Conservation (phyloP, 306 rosid species). For the Lithocarpus polystachyus region DNA sequence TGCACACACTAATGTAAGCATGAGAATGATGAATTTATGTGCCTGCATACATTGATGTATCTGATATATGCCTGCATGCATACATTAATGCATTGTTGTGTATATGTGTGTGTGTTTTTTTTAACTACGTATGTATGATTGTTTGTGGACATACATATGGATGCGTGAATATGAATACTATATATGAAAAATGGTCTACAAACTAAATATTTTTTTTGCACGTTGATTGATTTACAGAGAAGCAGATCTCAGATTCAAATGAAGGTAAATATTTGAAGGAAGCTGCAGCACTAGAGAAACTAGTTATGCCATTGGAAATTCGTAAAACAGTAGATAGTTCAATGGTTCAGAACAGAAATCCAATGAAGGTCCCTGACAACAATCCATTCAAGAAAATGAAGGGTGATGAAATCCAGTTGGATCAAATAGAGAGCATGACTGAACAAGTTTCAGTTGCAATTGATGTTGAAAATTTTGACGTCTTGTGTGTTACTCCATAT, state of each 20-base stretch:
- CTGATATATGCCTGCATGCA: not conserved
- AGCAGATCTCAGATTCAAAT: constrained; percentile 18
- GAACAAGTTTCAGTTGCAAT: constrained; percentile 27
- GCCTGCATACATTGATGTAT: not conserved
- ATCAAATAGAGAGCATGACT: constrained; percentile 20
- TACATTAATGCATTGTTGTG: too few species aligned
- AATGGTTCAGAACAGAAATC: constrained; percentile 2
- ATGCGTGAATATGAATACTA: not conserved
- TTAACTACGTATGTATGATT: not conserved
- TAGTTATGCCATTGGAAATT: constrained; percentile 42
- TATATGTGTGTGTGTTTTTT: too few species aligned
- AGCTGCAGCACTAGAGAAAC: constrained; percentile 54
- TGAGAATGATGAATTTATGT: not conserved
- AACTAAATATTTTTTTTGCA: not conserved
- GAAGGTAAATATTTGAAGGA: constrained; percentile 39
- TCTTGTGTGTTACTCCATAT: constrained; percentile 25
- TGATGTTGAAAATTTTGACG: constrained; percentile 34
- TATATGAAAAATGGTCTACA: not conserved
- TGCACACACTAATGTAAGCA: not conserved
- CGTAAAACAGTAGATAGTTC: constrained; percentile 23
- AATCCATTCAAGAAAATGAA: constrained; percentile 75
- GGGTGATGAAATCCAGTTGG: constrained; percentile 31
- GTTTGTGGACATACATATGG: not conserved
- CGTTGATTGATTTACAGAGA: constrained; percentile 36
- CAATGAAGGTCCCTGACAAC: constrained; percentile 58